Percentiles rank a stretch among this genome's conserved stretches.
phyloP scores from a whole-genome alignment of 2,329 filamentous ascomycete genomes.

The Trichoderma breve region DNA sequence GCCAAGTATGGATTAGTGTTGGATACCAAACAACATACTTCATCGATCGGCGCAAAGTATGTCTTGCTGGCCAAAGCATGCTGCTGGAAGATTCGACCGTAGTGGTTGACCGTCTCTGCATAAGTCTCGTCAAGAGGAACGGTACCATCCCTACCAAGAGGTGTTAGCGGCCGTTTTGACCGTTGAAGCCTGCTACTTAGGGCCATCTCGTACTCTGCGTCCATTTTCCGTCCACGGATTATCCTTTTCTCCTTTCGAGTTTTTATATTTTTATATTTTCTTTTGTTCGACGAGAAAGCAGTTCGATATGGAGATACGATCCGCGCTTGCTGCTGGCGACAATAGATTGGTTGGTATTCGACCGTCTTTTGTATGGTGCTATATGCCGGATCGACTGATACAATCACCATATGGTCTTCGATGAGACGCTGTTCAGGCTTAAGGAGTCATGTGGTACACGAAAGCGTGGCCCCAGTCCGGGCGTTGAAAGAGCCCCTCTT shows the following conservation, averaged over 20 bases:
- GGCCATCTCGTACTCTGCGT: conserved; percentile 32
- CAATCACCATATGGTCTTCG: conserved; percentile 17
- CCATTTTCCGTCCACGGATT: conserved; percentile 27
- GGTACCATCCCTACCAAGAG: conserved; percentile 44
- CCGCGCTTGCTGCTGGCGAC: neutral
- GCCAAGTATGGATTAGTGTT: neutral
- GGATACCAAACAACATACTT: conserved; percentile 48
- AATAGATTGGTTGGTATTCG: conserved; percentile 7
- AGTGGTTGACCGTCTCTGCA: conserved; percentile 57
- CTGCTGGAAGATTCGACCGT: conserved; percentile 65
- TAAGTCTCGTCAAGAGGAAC: conserved; percentile 57
- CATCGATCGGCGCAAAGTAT: conserved; percentile 69
- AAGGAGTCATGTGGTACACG: conserved; percentile 33
- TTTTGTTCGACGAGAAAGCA: neutral
- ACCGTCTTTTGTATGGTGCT: conserved; percentile 15
- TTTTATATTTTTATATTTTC: neutral
- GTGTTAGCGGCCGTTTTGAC: conserved; percentile 3
- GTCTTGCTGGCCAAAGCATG: conserved; percentile 63
- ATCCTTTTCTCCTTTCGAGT: neutral
- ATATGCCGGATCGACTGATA: conserved; percentile 21
- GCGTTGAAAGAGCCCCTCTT: conserved; percentile 31
- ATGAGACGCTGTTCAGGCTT: conserved; percentile 20
- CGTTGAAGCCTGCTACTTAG: neutral
- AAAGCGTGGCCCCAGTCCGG: conserved; percentile 34
- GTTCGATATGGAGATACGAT: neutral